Evolutionary conservation across 441 rosid genomes (phyloP), one percentile per base, ranked within the genome.

Genomic region (Codiaeum variegatum): DNA sequence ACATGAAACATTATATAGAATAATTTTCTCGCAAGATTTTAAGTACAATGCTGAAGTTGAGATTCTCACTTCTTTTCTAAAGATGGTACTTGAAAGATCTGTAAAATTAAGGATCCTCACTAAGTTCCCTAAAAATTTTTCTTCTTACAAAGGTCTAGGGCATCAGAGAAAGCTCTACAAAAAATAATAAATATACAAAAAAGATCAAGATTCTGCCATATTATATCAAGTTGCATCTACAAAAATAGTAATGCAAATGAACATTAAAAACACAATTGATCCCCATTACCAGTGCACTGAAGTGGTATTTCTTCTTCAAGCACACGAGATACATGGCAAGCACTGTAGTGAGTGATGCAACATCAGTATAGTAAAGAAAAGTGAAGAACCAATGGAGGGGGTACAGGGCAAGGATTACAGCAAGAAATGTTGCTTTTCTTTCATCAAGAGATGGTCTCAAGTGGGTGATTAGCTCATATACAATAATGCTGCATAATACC

Each of bases 321-420:
- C 90, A 90, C 73, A 94, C 78, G 55, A 91, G 95, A 84, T 95
- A 87, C 99, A 91, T 90, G 5, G 91, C 92, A 72, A 95, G 95
- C 78, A 91, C 93, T 12, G 84, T 78, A 24, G 96, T 87, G 34
- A 95, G 84, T 54, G 98, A 93, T 21, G 92, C 95, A 83, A 90
- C 93, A 85, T 92, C 99, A 44, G 99, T 95, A 71, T 95, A 95
- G 83, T 92, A 92, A 70, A 95, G 91, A 81, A 91, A 95, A 71
- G 89, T 83, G 86, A 91, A 92, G 88, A 95, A 95, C 94, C 97
- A 95, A 69, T 95, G 95, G 62, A 95, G 89, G 40, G 98, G 99
- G 69, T 93, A 90, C 77, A 88, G 76, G 55, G 94, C 78, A 75
- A 90, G 79, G 80, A 89, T 83, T 60, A 85, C 78, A 1, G 97